phyloP scores from a whole-genome alignment of 306 rosid species.

The Corylus americana region DNA sequence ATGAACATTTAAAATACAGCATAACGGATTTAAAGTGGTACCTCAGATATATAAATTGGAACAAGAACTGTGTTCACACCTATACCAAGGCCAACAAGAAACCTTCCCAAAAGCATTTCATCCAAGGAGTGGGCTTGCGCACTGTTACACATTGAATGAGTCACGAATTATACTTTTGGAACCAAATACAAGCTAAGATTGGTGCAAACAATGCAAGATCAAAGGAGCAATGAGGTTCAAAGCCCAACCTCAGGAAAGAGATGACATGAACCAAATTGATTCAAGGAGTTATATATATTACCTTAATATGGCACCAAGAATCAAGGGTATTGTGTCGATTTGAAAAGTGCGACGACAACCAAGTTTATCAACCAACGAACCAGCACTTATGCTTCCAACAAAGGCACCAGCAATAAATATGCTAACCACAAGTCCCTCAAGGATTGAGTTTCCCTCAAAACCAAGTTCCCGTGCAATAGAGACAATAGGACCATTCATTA shows the following conservation, averaged over 20 bases:
- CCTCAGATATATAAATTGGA: conserved; percentile 90
- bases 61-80: conserved; percentile 90
- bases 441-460: conserved; percentile 72
- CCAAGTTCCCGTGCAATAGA: conserved; percentile 84
- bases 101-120: conserved; percentile 81
- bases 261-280: neutral
- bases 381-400: conserved; percentile 74
- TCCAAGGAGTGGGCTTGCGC: conserved; percentile 78
- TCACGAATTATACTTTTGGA: conserved; percentile 14
- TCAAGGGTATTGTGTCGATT: conserved; percentile 68
- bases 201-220: conserved; percentile 8
- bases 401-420: conserved; percentile 89
- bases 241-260: neutral
- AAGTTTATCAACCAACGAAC: conserved; percentile 75
- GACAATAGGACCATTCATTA: conserved; percentile 88
- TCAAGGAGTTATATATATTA: conserved; percentile 7
- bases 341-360: conserved; percentile 87
- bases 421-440: conserved; percentile 90
- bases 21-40: conserved; percentile 27
- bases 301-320: conserved; percentile 83
- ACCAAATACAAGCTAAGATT: conserved; percentile 9
- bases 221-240: conserved; percentile 10
- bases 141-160: conserved; percentile 46
- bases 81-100: conserved; percentile 95
- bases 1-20: neutral